Evolutionary conservation across 495 filamentous ascomycete species (phyloP), one percentile per base, ranked within the genome.

Genomic region (Penicillium desertorum): DNA sequence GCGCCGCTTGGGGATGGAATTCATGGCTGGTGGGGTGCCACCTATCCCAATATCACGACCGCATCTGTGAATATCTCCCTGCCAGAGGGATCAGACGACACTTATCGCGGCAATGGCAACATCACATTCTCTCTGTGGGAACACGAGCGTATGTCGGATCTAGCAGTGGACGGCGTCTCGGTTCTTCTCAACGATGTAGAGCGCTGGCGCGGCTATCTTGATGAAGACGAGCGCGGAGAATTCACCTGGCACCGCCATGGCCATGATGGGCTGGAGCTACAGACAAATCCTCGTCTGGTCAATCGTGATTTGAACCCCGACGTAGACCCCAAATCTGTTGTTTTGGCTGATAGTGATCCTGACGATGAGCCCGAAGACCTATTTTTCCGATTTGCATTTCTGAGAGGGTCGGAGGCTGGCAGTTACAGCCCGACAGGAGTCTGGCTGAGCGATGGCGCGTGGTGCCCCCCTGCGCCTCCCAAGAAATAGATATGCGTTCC

Each of bases 101-200:
- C 53, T 3, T 67, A 71, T 56, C 67, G 59, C 41, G 77, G 76
- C 17, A 76, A 78, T 45, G 76, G 77, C 4, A 76, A 88, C 72
- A 74, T 82, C 77, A 76, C 83, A 29, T 79, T 93, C 75, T 51
- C 82, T 12, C 76, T 84, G 60, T 78, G 71, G 64, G 71, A 72
- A 30, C 66, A 67, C 11, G 63, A 77, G 34, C 76, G 77, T 20
- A 78, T 76, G 59, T 63, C 69, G 4, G 78, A 76, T 47, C 79
- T 95, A 55, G 91, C 89, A 4, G 82, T 98, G 47, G 85, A 96
- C 64, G 94, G 93, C 0, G 78, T 98, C 17, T 93, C 89, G 57
- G 84, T 97, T 17, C 73, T 98, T 1, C 87, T 98, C 23, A 96
- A 98, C 65, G 94, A 98, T 59, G 94, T 98, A 0, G 94, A 98